phyloP scores from a whole-genome alignment of 805 yeast species.

The Teunomyces panamensis region DNA sequence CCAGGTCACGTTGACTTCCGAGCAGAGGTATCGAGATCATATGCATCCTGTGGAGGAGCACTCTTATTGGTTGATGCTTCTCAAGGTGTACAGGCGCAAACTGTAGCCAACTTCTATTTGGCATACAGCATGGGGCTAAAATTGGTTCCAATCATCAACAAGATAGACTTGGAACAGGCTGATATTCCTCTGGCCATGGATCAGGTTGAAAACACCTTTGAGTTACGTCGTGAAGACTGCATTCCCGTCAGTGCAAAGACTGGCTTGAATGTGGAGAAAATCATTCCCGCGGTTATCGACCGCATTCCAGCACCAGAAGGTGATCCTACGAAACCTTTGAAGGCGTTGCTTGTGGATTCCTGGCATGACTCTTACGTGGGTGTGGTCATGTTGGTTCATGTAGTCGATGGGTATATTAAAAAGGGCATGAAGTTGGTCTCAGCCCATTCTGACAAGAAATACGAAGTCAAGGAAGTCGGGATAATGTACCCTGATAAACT shows the following conservation, averaged over 20 bases:
- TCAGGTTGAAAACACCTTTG: slow-evolving; percentile 84
- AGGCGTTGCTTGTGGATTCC: slow-evolving; percentile 87
- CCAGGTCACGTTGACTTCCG: slow-evolving; percentile 98
- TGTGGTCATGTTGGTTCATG: slow-evolving; percentile 77
- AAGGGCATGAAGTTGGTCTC: slow-evolving; percentile 75
- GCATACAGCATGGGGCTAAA: slow-evolving; percentile 84
- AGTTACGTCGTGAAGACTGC: slow-evolving; percentile 68
- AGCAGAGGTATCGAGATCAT: slow-evolving; percentile 88
- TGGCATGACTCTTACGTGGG: slow-evolving; percentile 96
- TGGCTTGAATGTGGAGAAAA: slow-evolving; percentile 71
- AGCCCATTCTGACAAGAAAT: slow-evolving; percentile 70
- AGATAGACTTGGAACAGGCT: slow-evolving; percentile 86
- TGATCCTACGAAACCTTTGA: slow-evolving; percentile 46
- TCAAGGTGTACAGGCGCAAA: slow-evolving; percentile 97
- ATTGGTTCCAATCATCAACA: slow-evolving; percentile 85
- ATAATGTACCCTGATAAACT: slow-evolving; percentile 90
- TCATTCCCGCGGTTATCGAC: slow-evolving; percentile 80
- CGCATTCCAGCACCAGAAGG: slow-evolving; percentile 81
- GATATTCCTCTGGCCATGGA: slow-evolving; percentile 76
- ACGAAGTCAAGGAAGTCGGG: slow-evolving; percentile 91
- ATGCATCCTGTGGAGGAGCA: slow-evolving; percentile 96
- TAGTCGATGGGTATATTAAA: slow-evolving; percentile 77
- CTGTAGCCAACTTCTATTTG: slow-evolving; percentile 93
- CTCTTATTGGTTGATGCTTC: slow-evolving; percentile 86
- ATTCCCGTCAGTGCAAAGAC: slow-evolving; percentile 90